Conservation (phyloP, 2,329 filamentous ascomycete genomes). For the Hirsutella minnesotensis region DNA sequence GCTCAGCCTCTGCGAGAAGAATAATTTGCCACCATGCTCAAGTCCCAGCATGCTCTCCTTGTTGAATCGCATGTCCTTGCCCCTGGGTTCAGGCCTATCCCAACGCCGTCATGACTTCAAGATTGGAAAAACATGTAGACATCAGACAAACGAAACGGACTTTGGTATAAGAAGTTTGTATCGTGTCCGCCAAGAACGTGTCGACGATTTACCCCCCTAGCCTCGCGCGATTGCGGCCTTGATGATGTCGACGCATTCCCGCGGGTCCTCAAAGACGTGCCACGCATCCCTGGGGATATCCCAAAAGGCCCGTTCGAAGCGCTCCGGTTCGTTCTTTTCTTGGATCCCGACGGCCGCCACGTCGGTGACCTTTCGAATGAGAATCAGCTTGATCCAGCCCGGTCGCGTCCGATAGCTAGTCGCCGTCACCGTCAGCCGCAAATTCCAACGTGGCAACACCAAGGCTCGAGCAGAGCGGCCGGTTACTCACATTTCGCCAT, state of each 20-base stretch:
- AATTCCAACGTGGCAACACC: background rate
- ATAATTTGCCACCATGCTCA: no score
- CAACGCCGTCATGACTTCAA: no score
- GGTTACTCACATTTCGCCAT: conserved; percentile 58
- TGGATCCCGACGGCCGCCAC: conserved; percentile 58
- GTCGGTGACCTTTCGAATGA: conserved; percentile 74
- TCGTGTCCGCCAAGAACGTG: no score
- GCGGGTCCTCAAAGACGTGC: conserved; percentile 71
- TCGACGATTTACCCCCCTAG: background rate
- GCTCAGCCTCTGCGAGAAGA: no score
- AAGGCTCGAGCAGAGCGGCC: background rate
- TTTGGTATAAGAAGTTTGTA: no score
- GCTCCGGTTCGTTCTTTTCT: conserved; percentile 58
- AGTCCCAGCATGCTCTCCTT: no score
- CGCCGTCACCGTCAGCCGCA: conserved; percentile 6
- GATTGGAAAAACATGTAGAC: no score
- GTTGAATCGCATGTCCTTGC: no score
- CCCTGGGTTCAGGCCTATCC: no score
- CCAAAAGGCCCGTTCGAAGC: conserved; percentile 77
- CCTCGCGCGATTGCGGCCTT: conserved; percentile 8
- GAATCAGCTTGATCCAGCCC: conserved; percentile 71
- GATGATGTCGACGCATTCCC: conserved; percentile 40
- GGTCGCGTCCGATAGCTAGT: conserved; percentile 49
- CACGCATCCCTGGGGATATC: conserved; percentile 59
- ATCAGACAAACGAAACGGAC: no score